Base-by-base conservation (phyloP, 139 green algal genomes). In the Coelastrella sp. region DNA sequence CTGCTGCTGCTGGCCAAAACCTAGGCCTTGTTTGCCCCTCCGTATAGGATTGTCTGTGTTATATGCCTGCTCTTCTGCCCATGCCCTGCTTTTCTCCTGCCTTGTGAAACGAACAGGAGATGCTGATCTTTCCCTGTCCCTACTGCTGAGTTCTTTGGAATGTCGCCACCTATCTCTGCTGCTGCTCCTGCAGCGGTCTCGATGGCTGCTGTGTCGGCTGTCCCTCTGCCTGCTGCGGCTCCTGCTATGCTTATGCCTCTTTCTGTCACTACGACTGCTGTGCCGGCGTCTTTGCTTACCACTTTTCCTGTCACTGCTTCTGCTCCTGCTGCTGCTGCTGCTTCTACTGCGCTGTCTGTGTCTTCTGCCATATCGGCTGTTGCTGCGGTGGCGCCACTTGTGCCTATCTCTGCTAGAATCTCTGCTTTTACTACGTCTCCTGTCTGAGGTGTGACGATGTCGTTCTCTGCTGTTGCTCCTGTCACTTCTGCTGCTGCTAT, bases 1-100 rank as follows among this genome's bases (percentile, higher is more conserved):
- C 50, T 38, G 53, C 51, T 51, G 53, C 23, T n/a, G 15, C 4
- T 38, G 35, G 25, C 35, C 75, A 59, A 71, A 82, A 23, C 75
- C 75, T 15, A 82, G 53, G 23, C 75, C 75, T 35, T 82, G 75
- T 25, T 82, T 82, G 35, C 75, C 75, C 32, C 75, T 34, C 19
- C 75, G 34, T 6, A 71, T 27, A 8, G 34, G 75, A 4, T 63
- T 35, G n/a, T 64, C 53, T 32, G 53, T 27, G 21, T 40, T 64
- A 21, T 51, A 17, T 40, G 34, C 21, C 8, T 53, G 53, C 38
- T 82, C 25, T 8, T 82, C 75, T 27, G 34, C 35, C 75, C 75
- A 66, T 7, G 75, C 75, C 5, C 30, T 9, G 5, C 27, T 40
- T 2, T 38, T 53, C 19, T 82, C 75, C 4, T 57, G 17, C 15